Base-by-base conservation (phyloP, 371 early-diverging fungal genomes). In the Batkoa obscura region DNA sequence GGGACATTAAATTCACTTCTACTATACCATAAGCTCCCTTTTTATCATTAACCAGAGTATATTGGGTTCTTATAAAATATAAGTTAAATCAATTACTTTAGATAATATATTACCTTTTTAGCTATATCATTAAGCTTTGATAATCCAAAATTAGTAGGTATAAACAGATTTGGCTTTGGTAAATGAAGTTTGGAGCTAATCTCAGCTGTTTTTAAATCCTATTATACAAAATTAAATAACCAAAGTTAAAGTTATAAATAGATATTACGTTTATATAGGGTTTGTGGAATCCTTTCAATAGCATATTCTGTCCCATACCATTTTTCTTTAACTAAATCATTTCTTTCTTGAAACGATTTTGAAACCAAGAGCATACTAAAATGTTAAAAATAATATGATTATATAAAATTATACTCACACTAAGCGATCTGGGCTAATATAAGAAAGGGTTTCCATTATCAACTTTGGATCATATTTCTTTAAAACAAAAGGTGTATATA, bases 271-370 rank as follows among this genome's bases (percentile, higher is more conserved):
- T 51, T 9, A 75, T 67, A 36, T 92, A 68, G 31, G 75, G 67
- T 41, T n/a, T n/a, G n/a, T n/a, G n/a, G n/a, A n/a, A n/a, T n/a
- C n/a, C n/a, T n/a, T n/a, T 73, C 68, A 13, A 86, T 76, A 31
- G 72, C 72, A 58, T 90, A 91, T 57, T 87, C 84, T 0, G 90
- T 84, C 3, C 78, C 83, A 60, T 91, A 96, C 78, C 82, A 88
- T 42, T 70, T 63, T 43, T 88, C 89, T 30, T 67, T 72, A 43
- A 73, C 6, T 9, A 58, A 15, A 6, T 38, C 41, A 1, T 34
- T 37, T 15, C 17, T 13, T 2, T 42, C 49, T 23, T 53, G 5
- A 33, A 37, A 5, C n/a, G 30, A 9, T 38, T 53, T 53, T 8
- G 17, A 9, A 5, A 34, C 38, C 10, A 32, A 36, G 4, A 30